These are phyloP conservation scores for Myxozyma melibiosi DNA, from an alignment of 805 yeast species.

Conservation along the genomic window DNA sequence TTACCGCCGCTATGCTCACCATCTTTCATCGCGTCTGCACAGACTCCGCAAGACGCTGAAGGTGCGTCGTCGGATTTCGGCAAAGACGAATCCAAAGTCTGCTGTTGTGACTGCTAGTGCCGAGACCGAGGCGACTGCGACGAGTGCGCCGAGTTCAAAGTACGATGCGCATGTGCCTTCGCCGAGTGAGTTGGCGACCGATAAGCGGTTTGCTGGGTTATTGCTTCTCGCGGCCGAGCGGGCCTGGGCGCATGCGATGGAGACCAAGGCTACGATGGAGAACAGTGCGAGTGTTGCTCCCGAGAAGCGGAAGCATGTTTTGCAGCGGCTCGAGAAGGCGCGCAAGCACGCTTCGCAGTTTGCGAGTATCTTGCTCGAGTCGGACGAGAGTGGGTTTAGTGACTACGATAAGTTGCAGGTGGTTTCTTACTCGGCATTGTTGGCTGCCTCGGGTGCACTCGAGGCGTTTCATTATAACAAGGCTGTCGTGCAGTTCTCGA, in stretches of 20 bases:
- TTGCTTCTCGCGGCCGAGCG: constrained; percentile 75
- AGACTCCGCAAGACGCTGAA: constrained; percentile 65
- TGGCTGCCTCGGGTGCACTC: constrained; percentile 55
- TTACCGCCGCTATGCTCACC: constrained; percentile 65
- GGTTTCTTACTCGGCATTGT: constrained; percentile 46
- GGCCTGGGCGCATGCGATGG: constrained; percentile 69
- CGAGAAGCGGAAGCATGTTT: constrained; percentile 53
- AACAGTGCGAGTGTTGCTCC: constrained; percentile 30
- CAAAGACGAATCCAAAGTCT: constrained; percentile 51
- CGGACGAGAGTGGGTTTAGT: constrained; percentile 27
- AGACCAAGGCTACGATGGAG: constrained; percentile 49
- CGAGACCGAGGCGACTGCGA: constrained; percentile 41
- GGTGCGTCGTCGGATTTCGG: constrained; percentile 65
- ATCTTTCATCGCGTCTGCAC: constrained; percentile 60
- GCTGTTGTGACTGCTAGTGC: constrained; percentile 4
- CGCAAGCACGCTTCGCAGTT: constrained; percentile 37
- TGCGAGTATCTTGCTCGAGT: background rate
- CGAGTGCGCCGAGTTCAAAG: constrained; percentile 27
- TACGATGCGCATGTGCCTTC: constrained; percentile 50
- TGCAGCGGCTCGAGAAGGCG: constrained; percentile 71
- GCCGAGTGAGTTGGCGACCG: constrained; percentile 52
- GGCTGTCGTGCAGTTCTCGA: constrained; percentile 56
- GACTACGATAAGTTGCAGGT: constrained; percentile 35
- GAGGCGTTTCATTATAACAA: constrained; percentile 57
- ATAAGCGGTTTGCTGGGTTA: constrained; percentile 58